Evolutionary conservation across 2,329 filamentous ascomycete species (phyloP), one percentile per base, ranked within the genome.

Genomic region (Colletotrichum phormii): DNA sequence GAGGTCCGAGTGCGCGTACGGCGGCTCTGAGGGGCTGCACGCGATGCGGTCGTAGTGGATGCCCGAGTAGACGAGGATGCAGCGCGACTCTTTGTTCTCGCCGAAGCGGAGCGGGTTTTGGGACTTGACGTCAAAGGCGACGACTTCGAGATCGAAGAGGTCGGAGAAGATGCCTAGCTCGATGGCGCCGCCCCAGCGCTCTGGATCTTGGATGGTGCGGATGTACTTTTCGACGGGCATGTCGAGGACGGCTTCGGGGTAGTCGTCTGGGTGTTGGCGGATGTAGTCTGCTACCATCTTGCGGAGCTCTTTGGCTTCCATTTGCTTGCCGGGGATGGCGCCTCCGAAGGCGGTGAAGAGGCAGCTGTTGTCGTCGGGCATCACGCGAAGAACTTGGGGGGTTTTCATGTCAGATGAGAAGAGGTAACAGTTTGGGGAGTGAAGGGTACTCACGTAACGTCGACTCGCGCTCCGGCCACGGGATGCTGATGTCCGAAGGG

Each of bases 321-420:
- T 82, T 22, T 84, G 81, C 31, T 84, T 89, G 58, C 68, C 68
- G 61, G 94, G 89, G n/a, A 97, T 88, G 3, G 93, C 93, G 66
- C 92, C 93, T 18, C 94, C 94, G 59, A 98, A 91, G 0, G 96
- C 95, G 33, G 95, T 93, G 82, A 98, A 98, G 78, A 98, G 91
- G 83, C 96, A 98, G 71, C 92, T 95, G 82, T 98, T 98, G 82
- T 98, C 96, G 79, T 98, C 96, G 5, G 95, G 95, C 96, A 98
- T 98, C 63, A 98, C 94, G 15, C 96, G 92, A 22, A 98, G 89
- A 9, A 97, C 93, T 90, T 55, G 6, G 22, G 89, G 6, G 22
- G 89, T n/a, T n/a, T 4, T 7, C 81, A 1, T 86, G 59, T 84
- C 79, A 68, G 77, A 24, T 82, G 81, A 35, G 81, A 74, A 70